Evolutionary conservation across 371 early-diverging fungal species (phyloP).

Genomic region (Mortierella sp.): DNA sequence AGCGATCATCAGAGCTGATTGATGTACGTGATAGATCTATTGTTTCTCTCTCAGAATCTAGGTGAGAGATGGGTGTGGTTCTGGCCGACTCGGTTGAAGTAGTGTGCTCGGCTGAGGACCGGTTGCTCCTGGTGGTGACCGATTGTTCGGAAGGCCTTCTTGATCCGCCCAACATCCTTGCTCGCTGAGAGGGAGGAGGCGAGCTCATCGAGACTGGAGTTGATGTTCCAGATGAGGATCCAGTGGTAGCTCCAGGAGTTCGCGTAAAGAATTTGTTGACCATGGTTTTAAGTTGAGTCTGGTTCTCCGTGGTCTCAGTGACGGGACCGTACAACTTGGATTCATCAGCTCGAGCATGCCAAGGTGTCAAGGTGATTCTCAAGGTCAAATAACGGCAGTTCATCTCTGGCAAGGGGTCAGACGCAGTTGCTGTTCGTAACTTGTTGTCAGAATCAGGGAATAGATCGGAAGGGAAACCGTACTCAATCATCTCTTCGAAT

Average conservation of each 20-base stretch:
- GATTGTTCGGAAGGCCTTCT: slow-evolving; percentile 6
- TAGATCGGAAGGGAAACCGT: slow-evolving; percentile 41
- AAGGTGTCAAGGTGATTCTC: slow-evolving; percentile 48
- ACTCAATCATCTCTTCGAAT: slow-evolving; percentile 52
- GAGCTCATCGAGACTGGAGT: background rate
- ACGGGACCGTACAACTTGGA: slow-evolving; percentile 28
- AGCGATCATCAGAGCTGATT: background rate
- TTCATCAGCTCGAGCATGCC: slow-evolving; percentile 54
- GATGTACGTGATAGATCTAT: background rate
- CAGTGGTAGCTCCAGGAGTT: background rate
- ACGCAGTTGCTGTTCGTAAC: background rate
- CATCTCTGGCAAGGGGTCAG: slow-evolving; percentile 2
- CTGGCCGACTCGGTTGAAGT: background rate
- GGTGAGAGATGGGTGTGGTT: background rate
- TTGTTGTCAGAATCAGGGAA: background rate
- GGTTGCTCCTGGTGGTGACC: background rate
- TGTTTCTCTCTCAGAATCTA: background rate
- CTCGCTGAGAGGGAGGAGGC: background rate
- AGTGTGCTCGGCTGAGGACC: background rate
- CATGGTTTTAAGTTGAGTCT: slow-evolving; percentile 27
- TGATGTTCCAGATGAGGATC: background rate
- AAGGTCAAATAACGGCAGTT: slow-evolving; percentile 33
- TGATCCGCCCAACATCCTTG: background rate
- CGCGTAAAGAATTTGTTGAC: slow-evolving; percentile 37
- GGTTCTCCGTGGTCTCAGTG: background rate